A percentile compares a stretch with the other conserved stretches of the same genome.
Evolutionary conservation across 345 rosid genomes (phyloP).

Genomic region (Mercurialis annua): DNA sequence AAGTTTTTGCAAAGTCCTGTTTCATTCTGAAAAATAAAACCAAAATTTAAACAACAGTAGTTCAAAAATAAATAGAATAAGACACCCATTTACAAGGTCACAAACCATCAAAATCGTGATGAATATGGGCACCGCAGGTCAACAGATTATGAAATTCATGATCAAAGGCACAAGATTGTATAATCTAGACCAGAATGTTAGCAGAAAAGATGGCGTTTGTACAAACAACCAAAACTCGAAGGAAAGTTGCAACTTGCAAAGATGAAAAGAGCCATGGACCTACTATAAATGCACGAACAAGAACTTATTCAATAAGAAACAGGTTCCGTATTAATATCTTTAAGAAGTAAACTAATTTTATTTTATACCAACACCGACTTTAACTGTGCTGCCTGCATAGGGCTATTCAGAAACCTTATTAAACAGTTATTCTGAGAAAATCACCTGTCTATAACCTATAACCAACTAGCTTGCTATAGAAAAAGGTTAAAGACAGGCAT

Average conservation of each 20-base stretch:
- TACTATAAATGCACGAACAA: not conserved
- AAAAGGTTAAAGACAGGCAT: not conserved
- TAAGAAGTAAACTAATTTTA: not conserved
- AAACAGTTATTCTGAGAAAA: not conserved
- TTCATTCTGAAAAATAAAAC: constrained; percentile 53
- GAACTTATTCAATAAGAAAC: not conserved
- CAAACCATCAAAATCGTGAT: not conserved
- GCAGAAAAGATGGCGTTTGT: not conserved
- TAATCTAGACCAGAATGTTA: not conserved
- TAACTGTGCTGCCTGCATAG: not conserved
- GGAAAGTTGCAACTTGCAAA: not conserved
- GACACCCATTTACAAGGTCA: not conserved
- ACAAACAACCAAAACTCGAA: not conserved
- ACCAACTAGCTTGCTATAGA: not conserved
- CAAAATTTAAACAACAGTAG: not conserved
- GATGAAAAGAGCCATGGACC: not conserved
- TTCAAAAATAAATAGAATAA: not conserved
- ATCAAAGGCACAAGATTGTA: not conserved
- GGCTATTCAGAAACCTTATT: not conserved
- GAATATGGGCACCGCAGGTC: not conserved
- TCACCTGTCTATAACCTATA: not conserved
- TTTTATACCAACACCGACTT: not conserved
- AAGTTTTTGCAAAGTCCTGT: constrained; percentile 86
- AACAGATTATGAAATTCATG: not conserved
- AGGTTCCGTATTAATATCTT: not conserved